These are phyloP conservation scores for Sanguinoderma infundibulare DNA, from an alignment of 1,284 basidiomycete species.

Conservation along the genomic window DNA sequence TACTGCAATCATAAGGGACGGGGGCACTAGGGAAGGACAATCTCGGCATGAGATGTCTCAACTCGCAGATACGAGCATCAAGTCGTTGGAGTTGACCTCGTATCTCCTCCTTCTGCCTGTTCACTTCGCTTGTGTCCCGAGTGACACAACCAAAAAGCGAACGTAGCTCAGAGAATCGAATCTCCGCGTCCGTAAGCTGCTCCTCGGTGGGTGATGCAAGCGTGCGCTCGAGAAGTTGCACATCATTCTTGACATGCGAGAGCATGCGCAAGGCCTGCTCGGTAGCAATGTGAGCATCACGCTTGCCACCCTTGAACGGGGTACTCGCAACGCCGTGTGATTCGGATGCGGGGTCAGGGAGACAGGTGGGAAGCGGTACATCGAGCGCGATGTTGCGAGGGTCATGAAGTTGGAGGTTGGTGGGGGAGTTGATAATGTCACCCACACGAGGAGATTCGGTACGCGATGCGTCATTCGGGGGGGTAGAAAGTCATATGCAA, in stretches of 20 bases:
- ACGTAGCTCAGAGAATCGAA: not conserved
- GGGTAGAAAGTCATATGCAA: not conserved
- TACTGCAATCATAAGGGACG: not conserved
- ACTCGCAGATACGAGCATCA: not conserved
- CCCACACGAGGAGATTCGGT: too few relatives aligned
- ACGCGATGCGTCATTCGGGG: not conserved
- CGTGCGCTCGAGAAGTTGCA: not conserved
- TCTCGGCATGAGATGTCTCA: not conserved
- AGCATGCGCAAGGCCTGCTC: not conserved
- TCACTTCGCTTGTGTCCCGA: not conserved
- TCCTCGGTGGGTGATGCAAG: not conserved
- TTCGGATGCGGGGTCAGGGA: too few relatives aligned
- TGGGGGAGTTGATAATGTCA: not conserved
- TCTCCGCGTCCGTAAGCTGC: not conserved
- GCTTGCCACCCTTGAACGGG: not conserved
- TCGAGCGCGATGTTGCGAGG: not conserved
- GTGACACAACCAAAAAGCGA: not conserved
- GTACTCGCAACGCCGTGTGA: not conserved
- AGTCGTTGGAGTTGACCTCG: not conserved
- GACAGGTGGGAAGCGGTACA: not conserved
- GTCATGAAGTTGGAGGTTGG: not conserved
- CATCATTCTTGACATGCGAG: not conserved
- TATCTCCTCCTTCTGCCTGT: not conserved
- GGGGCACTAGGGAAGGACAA: not conserved
- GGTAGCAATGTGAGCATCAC: not conserved